Evolutionary conservation across 2,329 filamentous ascomycete genomes (phyloP).

Genomic region (Fusarium luffae): DNA sequence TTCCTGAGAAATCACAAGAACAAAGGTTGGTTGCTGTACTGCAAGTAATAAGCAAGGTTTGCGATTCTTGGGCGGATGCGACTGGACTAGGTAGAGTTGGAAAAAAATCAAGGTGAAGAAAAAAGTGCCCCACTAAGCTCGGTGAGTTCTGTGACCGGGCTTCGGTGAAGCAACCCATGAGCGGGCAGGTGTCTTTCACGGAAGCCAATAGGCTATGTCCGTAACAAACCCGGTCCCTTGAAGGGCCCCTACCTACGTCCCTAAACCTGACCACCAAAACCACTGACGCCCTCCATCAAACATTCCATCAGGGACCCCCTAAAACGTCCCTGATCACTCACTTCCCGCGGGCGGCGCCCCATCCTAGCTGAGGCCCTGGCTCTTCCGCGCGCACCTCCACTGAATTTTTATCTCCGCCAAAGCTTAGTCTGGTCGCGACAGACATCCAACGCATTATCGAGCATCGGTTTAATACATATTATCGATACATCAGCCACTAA

Average conservation of each 20-base stretch:
- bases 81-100: slow-evolving; percentile 21
- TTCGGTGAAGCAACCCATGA: slow-evolving; percentile 31
- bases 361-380: slow-evolving; percentile 41
- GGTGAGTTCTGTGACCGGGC: slow-evolving; percentile 35
- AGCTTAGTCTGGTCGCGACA: slow-evolving; percentile 37
- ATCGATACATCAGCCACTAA: slow-evolving; percentile 16
- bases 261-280: slow-evolving; percentile 12
- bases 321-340: slow-evolving; percentile 14
- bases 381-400: slow-evolving; percentile 44
- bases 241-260: slow-evolving; percentile 16
- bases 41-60: slow-evolving; percentile 32
- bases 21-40: slow-evolving; percentile 28
- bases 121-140: slow-evolving; percentile 35
- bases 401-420: slow-evolving; percentile 42
- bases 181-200: slow-evolving; percentile 12
- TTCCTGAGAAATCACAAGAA: slow-evolving; percentile 17
- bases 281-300: slow-evolving; percentile 31
- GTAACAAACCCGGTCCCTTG: slow-evolving; percentile 16
- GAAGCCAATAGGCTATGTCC: slow-evolving; percentile 9
- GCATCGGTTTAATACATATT: slow-evolving; percentile 24
- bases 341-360: slow-evolving; percentile 10
- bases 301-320: slow-evolving; percentile 21
- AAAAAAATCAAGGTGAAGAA: slow-evolving; percentile 50
- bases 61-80: slow-evolving; percentile 23
- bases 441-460: slow-evolving; percentile 29